A percentile compares a stretch with the other conserved stretches of the same genome.
These are phyloP conservation scores for Cyberlindnera samutprakarnensis DNA, from an alignment of 805 yeast species.

Conservation along the genomic window DNA sequence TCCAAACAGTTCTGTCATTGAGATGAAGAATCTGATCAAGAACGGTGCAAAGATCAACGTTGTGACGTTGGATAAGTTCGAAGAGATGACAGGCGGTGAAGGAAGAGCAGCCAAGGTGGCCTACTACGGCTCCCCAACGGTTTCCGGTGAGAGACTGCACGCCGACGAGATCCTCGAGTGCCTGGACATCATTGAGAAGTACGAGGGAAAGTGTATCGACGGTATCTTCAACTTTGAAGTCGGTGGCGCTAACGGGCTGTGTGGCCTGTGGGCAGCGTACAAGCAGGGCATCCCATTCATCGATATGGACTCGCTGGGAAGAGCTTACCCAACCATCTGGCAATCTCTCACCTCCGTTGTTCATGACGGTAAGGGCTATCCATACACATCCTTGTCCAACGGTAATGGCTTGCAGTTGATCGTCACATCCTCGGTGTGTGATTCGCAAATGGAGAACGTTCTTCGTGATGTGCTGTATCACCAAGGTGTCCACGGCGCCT, in stretches of 20 bases:
- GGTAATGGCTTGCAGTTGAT: slow-evolving; percentile 36
- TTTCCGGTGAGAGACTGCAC: slow-evolving; percentile 23
- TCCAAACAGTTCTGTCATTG: slow-evolving; percentile 35
- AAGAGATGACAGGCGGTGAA: slow-evolving; percentile 3
- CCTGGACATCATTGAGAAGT: slow-evolving; percentile 24
- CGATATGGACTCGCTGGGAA: too few species aligned
- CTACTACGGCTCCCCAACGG: slow-evolving; percentile 18
- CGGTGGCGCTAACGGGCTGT: slow-evolving; percentile 37
- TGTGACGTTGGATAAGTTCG: slow-evolving; percentile 21
- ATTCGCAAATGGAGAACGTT: slow-evolving; percentile 28
- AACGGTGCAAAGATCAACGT: slow-evolving; percentile 29
- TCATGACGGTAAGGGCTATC: slow-evolving; percentile 16
- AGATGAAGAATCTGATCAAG: slow-evolving; percentile 27
- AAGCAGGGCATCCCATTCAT: slow-evolving; percentile 20
- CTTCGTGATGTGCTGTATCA: slow-evolving; percentile 36
- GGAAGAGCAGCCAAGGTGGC: slow-evolving; percentile 29
- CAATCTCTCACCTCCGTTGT: slow-evolving; percentile 25
- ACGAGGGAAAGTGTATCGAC: slow-evolving; percentile 25
- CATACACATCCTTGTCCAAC: slow-evolving; percentile 26
- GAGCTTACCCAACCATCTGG: too few species aligned
- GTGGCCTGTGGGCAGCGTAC: too few species aligned
- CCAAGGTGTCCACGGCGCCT: slow-evolving; percentile 33
- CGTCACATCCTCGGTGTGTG: slow-evolving; percentile 26
- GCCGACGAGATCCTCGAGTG: slow-evolving; percentile 25
- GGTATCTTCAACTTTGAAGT: slow-evolving; percentile 33